These are phyloP conservation scores for Saxispiralis lemnorum DNA, from an alignment of 495 filamentous ascomycete genomes.

Conservation along the genomic window DNA sequence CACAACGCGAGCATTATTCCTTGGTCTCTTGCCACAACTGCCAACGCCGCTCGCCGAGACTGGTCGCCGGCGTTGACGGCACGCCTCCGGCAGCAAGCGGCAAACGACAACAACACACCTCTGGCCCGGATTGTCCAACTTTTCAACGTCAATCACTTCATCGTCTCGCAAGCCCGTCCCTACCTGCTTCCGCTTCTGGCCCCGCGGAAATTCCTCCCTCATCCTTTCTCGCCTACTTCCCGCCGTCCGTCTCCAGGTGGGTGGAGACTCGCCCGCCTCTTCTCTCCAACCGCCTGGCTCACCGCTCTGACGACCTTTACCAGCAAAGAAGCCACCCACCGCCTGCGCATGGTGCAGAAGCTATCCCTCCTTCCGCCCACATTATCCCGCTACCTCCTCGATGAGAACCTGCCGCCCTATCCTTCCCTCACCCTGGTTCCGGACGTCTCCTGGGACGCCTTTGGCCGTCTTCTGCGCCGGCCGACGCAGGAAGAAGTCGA, in stretches of 20 bases:
- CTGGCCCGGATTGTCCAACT: slow-evolving; percentile 71
- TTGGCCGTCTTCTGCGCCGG: slow-evolving; percentile 58
- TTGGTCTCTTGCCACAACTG: slow-evolving; percentile 36
- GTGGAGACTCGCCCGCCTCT: slow-evolving; percentile 12
- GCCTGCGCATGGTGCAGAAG: slow-evolving; percentile 64
- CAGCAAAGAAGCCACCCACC: slow-evolving; percentile 62
- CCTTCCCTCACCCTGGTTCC: slow-evolving; percentile 70
- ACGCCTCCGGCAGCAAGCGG: slow-evolving; percentile 51
- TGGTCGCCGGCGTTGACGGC: too few relatives aligned
- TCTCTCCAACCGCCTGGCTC: slow-evolving; percentile 45
- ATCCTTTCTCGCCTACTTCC: too few relatives aligned
- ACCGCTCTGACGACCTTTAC: slow-evolving; percentile 52
- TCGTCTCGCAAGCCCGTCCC: slow-evolving; percentile 60
- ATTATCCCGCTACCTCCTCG: slow-evolving; percentile 63
- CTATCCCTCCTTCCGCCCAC: slow-evolving; percentile 49
- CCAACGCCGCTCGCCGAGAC: slow-evolving; percentile 33
- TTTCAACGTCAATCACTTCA: slow-evolving; percentile 86
- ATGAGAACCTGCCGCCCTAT: slow-evolving; percentile 62
- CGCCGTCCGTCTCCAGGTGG: slow-evolving; percentile 46
- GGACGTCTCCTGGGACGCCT: slow-evolving; percentile 52
- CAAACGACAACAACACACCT: slow-evolving; percentile 63
- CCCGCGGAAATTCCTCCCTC: slow-evolving; percentile 18
- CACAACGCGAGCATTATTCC: slow-evolving; percentile 59
- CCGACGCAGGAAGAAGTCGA: slow-evolving; percentile 59
- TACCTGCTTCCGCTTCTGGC: slow-evolving; percentile 74